Evolutionary conservation across 2,329 filamentous ascomycete genomes (phyloP).

Genomic region (Ceratocystis harringtonii): DNA sequence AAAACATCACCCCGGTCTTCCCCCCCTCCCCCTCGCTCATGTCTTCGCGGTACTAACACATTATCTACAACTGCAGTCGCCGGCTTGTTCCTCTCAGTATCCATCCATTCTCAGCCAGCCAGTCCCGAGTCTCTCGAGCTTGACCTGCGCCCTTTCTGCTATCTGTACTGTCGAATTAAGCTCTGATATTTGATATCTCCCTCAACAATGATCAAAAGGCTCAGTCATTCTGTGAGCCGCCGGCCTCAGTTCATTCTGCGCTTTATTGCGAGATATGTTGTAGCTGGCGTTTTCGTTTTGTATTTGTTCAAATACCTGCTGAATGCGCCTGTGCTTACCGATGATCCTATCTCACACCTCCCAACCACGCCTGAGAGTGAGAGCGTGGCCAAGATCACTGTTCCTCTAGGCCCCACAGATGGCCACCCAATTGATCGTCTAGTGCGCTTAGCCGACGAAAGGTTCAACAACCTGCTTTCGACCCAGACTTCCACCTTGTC

Average conservation of each 20-base stretch:
- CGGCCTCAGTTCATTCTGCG: conserved; percentile 14
- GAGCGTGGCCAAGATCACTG: conserved; percentile 16
- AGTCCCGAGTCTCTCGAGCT: background rate
- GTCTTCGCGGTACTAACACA: background rate
- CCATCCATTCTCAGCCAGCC: background rate
- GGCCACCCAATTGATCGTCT: conserved; percentile 38
- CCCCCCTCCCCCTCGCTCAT: background rate
- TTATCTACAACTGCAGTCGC: background rate
- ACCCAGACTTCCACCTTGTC: conserved; percentile 34
- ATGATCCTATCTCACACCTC: background rate
- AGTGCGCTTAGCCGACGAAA: conserved; percentile 31
- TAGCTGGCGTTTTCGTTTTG: conserved; percentile 3
- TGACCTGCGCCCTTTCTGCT: background rate
- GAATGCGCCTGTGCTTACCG: conserved; percentile 1
- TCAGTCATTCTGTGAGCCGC: conserved; percentile 8
- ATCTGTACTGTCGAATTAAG: background rate
- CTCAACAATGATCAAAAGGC: conserved; percentile 8
- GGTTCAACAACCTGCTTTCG: conserved; percentile 29
- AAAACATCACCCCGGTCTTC: background rate
- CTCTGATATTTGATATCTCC: background rate
- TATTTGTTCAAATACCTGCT: conserved; percentile 14
- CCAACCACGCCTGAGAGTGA: conserved; percentile 11
- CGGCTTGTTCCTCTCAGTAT: no score
- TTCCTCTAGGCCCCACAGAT: conserved; percentile 19
- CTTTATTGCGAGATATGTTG: conserved; percentile 7